These are phyloP conservation scores for Hypoxylon sp. DNA, from an alignment of 2,329 filamentous ascomycete species.

Conservation along the genomic window DNA sequence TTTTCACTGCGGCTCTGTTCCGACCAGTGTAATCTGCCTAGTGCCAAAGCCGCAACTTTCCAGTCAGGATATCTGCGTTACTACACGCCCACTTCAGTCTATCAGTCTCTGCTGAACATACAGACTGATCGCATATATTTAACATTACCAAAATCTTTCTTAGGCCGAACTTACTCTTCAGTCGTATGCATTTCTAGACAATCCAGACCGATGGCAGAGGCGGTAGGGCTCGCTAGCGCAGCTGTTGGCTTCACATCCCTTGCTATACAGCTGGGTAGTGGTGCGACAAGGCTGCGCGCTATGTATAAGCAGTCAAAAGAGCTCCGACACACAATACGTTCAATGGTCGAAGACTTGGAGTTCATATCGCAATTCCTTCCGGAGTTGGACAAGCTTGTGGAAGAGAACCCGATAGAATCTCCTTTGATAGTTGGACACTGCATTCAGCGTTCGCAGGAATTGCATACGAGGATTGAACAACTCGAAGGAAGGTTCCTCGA, in stretches of 20 bases:
- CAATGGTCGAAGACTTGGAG: not conserved
- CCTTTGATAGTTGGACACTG: not conserved
- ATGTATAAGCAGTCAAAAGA: not conserved
- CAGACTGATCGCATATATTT: not conserved
- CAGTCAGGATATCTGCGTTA: not conserved
- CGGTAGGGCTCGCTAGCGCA: not conserved
- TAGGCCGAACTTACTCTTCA: not conserved
- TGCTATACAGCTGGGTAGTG: not conserved
- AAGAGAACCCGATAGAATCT: not conserved
- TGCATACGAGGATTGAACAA: not conserved
- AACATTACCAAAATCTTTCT: not conserved
- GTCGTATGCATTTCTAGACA: not conserved
- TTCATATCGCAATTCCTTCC: not conserved
- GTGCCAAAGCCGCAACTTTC: not conserved
- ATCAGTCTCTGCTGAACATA: not conserved
- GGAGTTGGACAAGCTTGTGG: not conserved
- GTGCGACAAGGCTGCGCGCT: not conserved
- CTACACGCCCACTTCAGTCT: not conserved
- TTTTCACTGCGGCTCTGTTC: not conserved
- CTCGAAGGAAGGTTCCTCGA: not conserved
- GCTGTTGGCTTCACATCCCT: not conserved
- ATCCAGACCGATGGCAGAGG: not conserved
- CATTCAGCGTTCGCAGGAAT: not conserved
- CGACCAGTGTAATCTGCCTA: not conserved
- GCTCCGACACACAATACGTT: not conserved